A percentile compares a stretch with the other conserved stretches of the same genome.
Evolutionary conservation across 768 basidiomycete species (phyloP).

Genomic region (Leccinum rimulosum): DNA sequence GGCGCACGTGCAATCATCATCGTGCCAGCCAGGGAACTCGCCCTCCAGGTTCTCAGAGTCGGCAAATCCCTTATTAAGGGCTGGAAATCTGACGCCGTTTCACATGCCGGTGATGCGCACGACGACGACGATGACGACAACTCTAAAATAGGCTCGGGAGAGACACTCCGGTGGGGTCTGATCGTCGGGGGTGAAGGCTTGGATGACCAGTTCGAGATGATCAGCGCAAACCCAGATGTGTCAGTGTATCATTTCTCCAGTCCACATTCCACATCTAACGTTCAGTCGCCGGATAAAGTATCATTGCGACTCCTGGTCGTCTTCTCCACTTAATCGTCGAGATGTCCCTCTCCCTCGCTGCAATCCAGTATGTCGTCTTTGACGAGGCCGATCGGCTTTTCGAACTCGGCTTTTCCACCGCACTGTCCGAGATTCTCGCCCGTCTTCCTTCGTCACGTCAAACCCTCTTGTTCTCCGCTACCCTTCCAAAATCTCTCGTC

Average conservation of each 20-base stretch:
- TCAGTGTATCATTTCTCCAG: constrained; percentile 42
- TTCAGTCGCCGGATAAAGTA: constrained; percentile 43
- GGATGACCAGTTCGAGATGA: constrained; percentile 96
- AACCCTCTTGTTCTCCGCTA: constrained; percentile 94
- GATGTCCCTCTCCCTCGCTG: constrained; percentile 90
- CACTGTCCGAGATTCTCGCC: constrained; percentile 87
- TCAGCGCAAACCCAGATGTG: constrained; percentile 94
- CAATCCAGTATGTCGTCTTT: constrained; percentile 88
- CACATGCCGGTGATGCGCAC: constrained; percentile 71
- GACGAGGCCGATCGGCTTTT: constrained; percentile 99
- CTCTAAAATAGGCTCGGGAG: constrained; percentile 45
- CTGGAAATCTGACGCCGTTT: constrained; percentile 58
- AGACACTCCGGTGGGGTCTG: constrained; percentile 83
- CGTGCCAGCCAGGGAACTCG: constrained; percentile 90
- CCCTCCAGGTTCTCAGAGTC: constrained; percentile 89
- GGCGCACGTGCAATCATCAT: constrained; percentile 87
- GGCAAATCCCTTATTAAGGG: constrained; percentile 92
- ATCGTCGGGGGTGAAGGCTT: constrained; percentile 94
- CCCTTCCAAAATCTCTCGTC: constrained; percentile 90
- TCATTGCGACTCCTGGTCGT: constrained; percentile 97
- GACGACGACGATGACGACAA: constrained; percentile 51
- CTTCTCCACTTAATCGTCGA: constrained; percentile 95
- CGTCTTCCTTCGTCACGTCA: constrained; percentile 86
- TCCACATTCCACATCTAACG: constrained; percentile 10
- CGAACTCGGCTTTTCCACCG: constrained; percentile 95